Evolutionary conservation across 148 eudicot species (phyloP), one percentile per base, ranked within the genome.

Genomic region (Camellia granthamiana): DNA sequence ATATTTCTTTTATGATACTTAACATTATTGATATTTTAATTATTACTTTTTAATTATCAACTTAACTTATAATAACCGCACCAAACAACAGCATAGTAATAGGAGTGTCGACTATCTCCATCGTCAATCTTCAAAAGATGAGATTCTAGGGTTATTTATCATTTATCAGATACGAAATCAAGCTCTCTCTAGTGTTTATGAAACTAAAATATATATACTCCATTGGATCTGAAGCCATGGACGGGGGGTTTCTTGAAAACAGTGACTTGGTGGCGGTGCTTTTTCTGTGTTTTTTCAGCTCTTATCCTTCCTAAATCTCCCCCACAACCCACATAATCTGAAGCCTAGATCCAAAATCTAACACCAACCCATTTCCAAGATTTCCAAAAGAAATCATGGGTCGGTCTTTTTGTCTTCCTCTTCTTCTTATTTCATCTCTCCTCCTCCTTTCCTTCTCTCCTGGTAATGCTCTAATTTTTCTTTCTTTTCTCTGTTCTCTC

Each of bases 371-470:
- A 7, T 8, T 55, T 72, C n/a, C 16, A 19, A 11, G 19, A 72
- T 49, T 23, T 51, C 16, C 60, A 55, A 7, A 52, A 72, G 16
- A 21, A 51, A 38, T 41, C 38, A 79, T 85, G 87, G 80, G 80
- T 78, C 52, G 73, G 44, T 70, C 80, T 54, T 74, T 43, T 63
- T 52, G 56, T 73, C 67, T 75, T 42, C 44, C 74, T 2, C 18
- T 79, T 82, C 54, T 81, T 38, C 77, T 85, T 46, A 73, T 85
- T 21, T 85, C 79, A 38, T 55, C 75, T 16, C 79, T 85, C 63
- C 72, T 85, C n/a, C 54, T 70, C 75, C 56, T 79, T 58, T 69
- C 69, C 42, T 64, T 71, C 58, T 43, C 76, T 49, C 78, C 69
- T 78, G 84, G 84, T 85, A 82, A 16, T 49, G 14, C 11, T 71